Evolutionary conservation across 495 filamentous ascomycete genomes (phyloP), one percentile per base, ranked within the genome.

Genomic region (Aspergillus heteromorphus): DNA sequence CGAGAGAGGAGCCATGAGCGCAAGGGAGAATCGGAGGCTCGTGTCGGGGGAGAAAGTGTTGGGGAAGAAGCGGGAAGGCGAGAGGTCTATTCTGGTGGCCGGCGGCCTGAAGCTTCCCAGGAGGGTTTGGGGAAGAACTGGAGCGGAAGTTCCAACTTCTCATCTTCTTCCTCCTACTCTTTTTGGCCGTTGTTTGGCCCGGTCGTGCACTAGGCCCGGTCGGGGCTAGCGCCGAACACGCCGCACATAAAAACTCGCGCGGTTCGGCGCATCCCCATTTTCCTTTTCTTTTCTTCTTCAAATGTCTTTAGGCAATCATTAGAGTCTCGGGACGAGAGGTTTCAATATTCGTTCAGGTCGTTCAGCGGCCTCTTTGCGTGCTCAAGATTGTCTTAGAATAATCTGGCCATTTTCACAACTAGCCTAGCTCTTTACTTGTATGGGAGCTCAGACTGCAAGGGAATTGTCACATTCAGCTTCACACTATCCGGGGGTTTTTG

Each of bases 251-350:
- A 67, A 68, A 58, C 54, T 40, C 49, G 31, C 56, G 18, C 53
- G 48, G 54, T 63, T 71, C 53, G 42, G 40, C 55, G 57, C 70
- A 67, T 68, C 64, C 66, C 73, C 77, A 67, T 78, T 80, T 71
- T 63, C 67, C 59, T 73, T 72, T 73, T 68, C 70, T 73, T 79
- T 75, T 80, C 82, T 73, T 77, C 74, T 73, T 70, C 75, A 89
- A 76, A 92, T 95, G 87, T 93, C 86, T 81, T 79, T 87, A 93
- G 91, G 86, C 88, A 84, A 81, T 89, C 89, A 91, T 92, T 98
- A 98, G 93, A 98, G 93, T 98, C 93, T 95, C 93, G 93, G 89
- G 86, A 83, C 84, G 88, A 85, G 89, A 82, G 68, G 72, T 73
- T 71, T 93, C 91, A 87, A 79, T 97, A 82, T 91, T 92, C 91